Base-by-base conservation (phyloP, 1,139 yeast species). In the Lodderomyces parapsilosis region DNA sequence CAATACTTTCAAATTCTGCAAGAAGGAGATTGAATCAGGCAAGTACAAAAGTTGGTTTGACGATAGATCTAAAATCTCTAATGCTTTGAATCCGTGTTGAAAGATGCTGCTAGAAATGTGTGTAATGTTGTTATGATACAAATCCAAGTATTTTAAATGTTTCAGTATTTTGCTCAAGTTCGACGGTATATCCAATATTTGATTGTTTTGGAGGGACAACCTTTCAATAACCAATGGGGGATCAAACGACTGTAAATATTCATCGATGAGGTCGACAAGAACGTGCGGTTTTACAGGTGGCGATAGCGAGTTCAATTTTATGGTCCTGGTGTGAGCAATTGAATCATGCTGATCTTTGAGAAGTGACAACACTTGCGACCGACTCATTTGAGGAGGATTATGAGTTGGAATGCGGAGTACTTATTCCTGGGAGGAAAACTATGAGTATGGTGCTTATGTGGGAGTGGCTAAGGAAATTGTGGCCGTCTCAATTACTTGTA, bases 31-130 rank as follows among this genome's bases (percentile, higher is more conserved):
- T 42, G 57, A 53, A 14, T 76, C 81, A 46, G 80, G 73, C 28
- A 66, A 56, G 31, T 65, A 57, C 25, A 53, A 48, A 45, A 84
- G 60, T 38, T 62, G 65, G 57, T 87, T 87, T 36, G 73, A 66
- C 25, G 91, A 82, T 23, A 87, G 62, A 59, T 88, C 95, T 40
- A 87, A 63, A 41, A 83, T 81, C 53, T 85, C 91, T 45, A 87
- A 65, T 7, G 63, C 66, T 47, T 54, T 62, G 51, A 74, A 75
- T 10, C 37, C 35, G 2, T 23, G 23, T 34, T 40, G 34, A 32
- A 50, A 50, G 10, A 54, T 45, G 43, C 62, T 74, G 2, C 56
- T 50, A 0, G 94, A 90, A 41, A 87, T 73, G 40, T 65, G 71
- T 2, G 68, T 50, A 35, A 87, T 68, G 38, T 64, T 59, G 57